phyloP scores from a whole-genome alignment of 225 moss, liverwort and hornwort genomes.

The Neckera pumila region DNA sequence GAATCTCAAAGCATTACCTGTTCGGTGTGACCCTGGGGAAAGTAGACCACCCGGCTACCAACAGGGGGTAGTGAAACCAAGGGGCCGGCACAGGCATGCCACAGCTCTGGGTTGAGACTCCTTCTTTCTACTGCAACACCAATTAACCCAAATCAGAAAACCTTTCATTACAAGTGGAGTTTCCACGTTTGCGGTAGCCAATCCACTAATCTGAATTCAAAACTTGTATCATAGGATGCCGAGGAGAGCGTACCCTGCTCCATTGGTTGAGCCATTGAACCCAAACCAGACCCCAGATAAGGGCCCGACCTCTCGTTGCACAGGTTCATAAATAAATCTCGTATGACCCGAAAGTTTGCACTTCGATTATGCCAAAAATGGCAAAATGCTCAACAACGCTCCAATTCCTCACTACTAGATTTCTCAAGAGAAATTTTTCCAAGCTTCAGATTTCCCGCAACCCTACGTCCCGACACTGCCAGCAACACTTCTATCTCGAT shows the following conservation, averaged over 20 bases:
- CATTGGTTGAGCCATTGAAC: conserved; percentile 29
- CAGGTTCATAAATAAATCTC: conserved; percentile 3
- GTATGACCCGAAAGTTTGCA: background rate
- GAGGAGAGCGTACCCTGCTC: conserved; percentile 20
- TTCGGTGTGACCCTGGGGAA: conserved; percentile 51
- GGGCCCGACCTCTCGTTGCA: background rate
- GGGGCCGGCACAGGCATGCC: conserved; percentile 51
- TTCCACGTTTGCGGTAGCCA: background rate
- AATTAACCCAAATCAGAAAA: background rate
- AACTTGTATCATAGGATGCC: background rate
- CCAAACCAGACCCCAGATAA: conserved; percentile 4
- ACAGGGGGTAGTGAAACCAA: conserved; percentile 46
- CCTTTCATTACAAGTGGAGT: background rate
- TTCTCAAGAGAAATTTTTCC: background rate
- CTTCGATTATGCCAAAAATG: background rate
- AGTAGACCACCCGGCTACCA: conserved; percentile 36
- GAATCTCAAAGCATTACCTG: conserved; percentile 11
- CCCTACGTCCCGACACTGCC: background rate
- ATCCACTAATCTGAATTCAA: background rate
- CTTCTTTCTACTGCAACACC: conserved; percentile 34
- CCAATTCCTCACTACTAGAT: background rate
- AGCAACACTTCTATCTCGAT: conserved; percentile 23
- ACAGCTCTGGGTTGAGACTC: conserved; percentile 38
- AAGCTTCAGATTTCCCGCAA: background rate
- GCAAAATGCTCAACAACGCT: background rate